Evolutionary conservation across 2,329 filamentous ascomycete species (phyloP), one percentile per base, ranked within the genome.

Genomic region (Teratosphaeria pseudoeucalypti): DNA sequence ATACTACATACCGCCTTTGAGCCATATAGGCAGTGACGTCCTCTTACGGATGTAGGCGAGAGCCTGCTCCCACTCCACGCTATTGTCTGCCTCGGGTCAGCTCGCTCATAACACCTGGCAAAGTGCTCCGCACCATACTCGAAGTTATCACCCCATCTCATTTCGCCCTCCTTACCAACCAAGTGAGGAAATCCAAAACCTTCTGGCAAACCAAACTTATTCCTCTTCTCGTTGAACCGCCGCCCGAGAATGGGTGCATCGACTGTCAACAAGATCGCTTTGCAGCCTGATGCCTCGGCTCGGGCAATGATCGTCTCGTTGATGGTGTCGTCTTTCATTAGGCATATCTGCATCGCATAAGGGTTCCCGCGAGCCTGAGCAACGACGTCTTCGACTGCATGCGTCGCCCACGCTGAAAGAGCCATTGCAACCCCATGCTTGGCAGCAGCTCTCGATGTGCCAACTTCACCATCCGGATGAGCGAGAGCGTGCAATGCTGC

Each of bases 221-320:
- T 67, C 47, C 75, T 64, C 62, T 78, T 74, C 63, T 78, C 76
- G 4, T 70, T 78, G 65, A 68, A 79, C 12, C 81, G 73, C 68
- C 85, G 85, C 0, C 81, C 81, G 0, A 79, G 74, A 0, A 84
- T 77, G 0, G 82, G 81, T 0, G 79, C 75, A 68, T 85, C 83
- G 1, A 84, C 78, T 0, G 83, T 86, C 6, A 85, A 71, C 61
- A 83, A 81, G 6, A 85, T 74, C 2, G 77, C 82, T 60, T 78
- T 78, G 3, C 80, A 75, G 0, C 81, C 80, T 1, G 75, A 70
- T 49, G 71, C 70, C 16, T 77, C 75, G 1, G 81, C 80, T 19
- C 76, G 68, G 14, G 66, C 67, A 1, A 86, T 69, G 5, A 85
- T 71, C 1, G 73, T 72, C 23, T 60, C 37, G 19, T 49, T 49